Evolutionary conservation across 352 stramenopile genomes (phyloP).

Genomic region (Hyaloperonospora brassicae): DNA sequence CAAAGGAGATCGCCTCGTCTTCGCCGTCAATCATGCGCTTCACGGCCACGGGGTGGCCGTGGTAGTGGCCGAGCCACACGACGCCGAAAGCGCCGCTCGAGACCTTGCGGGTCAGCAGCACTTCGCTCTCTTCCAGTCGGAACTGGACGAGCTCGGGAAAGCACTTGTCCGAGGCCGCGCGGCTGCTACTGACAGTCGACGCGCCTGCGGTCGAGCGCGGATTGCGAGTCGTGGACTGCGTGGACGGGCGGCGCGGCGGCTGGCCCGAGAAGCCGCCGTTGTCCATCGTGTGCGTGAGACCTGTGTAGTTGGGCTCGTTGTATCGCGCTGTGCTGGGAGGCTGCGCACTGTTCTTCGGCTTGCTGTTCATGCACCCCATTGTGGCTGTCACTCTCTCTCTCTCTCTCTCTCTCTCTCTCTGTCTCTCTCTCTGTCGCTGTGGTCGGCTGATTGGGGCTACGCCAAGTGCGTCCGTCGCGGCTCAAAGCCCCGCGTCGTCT

Average conservation of each 20-base stretch:
- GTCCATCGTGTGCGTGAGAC: conserved; percentile 27
- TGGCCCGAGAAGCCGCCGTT: conserved; percentile 25
- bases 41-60: conserved; percentile 74
- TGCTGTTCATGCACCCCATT: conserved; percentile 35
- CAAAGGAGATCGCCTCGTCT: conserved; percentile 68
- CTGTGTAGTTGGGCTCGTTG: conserved; percentile 31
- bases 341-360: conserved; percentile 13
- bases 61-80: conserved; percentile 83
- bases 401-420: too few relatives aligned
- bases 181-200: conserved; percentile 10
- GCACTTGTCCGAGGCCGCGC: conserved; percentile 39
- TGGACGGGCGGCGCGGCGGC: conserved; percentile 5
- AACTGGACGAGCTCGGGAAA: conserved; percentile 68
- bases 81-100: conserved; percentile 76
- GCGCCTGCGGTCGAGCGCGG: conserved; percentile 14
- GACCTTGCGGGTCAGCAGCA: conserved; percentile 76
- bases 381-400: neutral
- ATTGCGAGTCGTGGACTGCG: conserved; percentile 5
- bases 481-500: conserved; percentile 1
- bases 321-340: conserved; percentile 15
- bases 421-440: too few relatives aligned
- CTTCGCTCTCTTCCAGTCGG: conserved; percentile 76
- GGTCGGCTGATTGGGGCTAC: too few relatives aligned
- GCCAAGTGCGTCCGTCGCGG: neutral
- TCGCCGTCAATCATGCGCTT: conserved; percentile 84